Evolutionary conservation across 2,329 filamentous ascomycete species (phyloP).

Genomic region (Daldinia sp.): DNA sequence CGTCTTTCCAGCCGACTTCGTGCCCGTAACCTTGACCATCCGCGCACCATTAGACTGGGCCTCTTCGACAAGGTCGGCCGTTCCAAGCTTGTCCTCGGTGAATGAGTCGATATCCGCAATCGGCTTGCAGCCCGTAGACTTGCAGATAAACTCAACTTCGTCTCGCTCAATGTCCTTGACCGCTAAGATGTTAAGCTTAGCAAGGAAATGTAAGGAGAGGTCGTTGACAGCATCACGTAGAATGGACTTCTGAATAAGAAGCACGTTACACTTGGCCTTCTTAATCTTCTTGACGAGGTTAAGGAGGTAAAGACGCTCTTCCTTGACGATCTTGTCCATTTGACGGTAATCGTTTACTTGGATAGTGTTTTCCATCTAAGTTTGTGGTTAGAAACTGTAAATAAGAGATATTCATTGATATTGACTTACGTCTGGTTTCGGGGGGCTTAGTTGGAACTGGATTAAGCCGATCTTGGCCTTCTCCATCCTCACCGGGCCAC

Average conservation of each 20-base stretch:
- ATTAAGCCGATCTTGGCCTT: conserved; percentile 97
- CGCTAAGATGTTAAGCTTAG: conserved; percentile 93
- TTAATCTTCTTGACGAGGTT: conserved; percentile 99
- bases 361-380: conserved; percentile 97
- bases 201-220: conserved; percentile 94
- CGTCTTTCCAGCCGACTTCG: conserved; percentile 84
- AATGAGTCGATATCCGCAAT: conserved; percentile 99
- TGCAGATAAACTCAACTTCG: conserved; percentile 99
- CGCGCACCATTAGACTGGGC: conserved; percentile 85
- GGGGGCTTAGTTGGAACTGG: conserved; percentile 97
- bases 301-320: conserved; percentile 95
- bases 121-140: conserved; percentile 97
- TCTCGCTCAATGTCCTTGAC: conserved; percentile 99
- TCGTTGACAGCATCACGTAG: conserved; percentile 98
- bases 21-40: conserved; percentile 94
- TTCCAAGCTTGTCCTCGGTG: conserved; percentile 96
- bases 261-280: conserved; percentile 99
- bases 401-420: neutral
- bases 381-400: neutral
- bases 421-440: conserved; percentile 85
- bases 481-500: conserved; percentile 91
- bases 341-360: conserved; percentile 99
- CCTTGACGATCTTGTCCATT: conserved; percentile 99
- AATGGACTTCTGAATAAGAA: conserved; percentile 98
- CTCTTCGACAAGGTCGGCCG: conserved; percentile 93